A percentile compares a stretch with the other conserved stretches of the same genome.
Evolutionary conservation across 1,139 yeast species (phyloP).

Genomic region (Groenewaldozyma sp.): DNA sequence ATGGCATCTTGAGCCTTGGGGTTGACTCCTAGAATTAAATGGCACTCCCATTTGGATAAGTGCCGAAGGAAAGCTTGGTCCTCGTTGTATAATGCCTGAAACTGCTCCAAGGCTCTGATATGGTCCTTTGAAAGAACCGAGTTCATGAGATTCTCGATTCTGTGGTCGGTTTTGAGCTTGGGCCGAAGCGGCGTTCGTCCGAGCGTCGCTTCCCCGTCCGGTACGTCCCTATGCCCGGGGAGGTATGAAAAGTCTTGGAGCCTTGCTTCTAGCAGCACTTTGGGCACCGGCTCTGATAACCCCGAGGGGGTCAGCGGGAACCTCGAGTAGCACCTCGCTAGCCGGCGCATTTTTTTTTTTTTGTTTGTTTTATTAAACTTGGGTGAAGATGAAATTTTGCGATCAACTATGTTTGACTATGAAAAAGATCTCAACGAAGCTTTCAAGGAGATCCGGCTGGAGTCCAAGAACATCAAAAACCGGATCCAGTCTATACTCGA

Average conservation of each 20-base stretch:
- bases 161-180: neutral
- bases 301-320: too few relatives aligned
- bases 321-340: too few relatives aligned
- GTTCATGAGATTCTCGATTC: conserved; percentile 5
- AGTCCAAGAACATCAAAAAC: conserved; percentile 49
- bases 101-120: conserved; percentile 9
- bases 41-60: conserved; percentile 4
- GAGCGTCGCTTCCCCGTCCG: neutral
- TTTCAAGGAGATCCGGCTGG: conserved; percentile 35
- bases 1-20: conserved; percentile 13
- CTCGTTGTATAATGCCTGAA: conserved; percentile 8
- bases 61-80: conserved; percentile 7
- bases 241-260: conserved; percentile 4
- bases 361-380: too few relatives aligned
- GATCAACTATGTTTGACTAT: neutral
- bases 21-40: neutral
- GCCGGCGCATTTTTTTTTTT: too few relatives aligned
- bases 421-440: conserved; percentile 7
- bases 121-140: conserved; percentile 4
- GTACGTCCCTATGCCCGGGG: neutral
- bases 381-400: too few relatives aligned
- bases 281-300: conserved; percentile 2
- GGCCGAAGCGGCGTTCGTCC: conserved; percentile 1
- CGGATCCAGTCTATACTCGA: conserved; percentile 60
- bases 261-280: neutral